A percentile compares a stretch with the other conserved stretches of the same genome.
Conservation (phyloP, 345 rosid species). For the Citrus cavaleriei region DNA sequence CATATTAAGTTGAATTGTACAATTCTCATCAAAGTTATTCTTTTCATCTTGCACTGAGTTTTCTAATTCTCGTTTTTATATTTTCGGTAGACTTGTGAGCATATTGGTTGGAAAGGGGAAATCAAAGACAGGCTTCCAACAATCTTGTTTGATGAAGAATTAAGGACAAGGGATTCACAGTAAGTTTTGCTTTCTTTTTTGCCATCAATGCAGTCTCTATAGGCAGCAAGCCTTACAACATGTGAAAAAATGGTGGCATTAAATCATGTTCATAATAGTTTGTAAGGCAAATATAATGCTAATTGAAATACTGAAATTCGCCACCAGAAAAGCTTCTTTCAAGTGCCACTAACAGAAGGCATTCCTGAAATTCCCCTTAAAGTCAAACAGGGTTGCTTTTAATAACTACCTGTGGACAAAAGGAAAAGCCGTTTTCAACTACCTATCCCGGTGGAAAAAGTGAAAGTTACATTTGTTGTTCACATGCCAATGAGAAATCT, state of each 20-base stretch:
- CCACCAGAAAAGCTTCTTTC: neutral
- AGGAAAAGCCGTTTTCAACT: neutral
- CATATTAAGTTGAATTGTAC: neutral
- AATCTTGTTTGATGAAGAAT: conserved; percentile 73
- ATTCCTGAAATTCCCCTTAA: neutral
- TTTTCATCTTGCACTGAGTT: no score
- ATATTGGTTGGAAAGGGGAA: conserved; percentile 52
- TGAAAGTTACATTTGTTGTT: neutral
- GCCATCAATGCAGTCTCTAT: neutral
- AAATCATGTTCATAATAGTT: neutral
- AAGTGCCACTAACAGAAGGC: neutral
- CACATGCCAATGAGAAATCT: conserved; percentile 14
- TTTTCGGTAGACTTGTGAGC: conserved; percentile 42
- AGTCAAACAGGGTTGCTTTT: neutral
- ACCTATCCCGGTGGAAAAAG: neutral
- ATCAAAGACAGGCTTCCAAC: conserved; percentile 60
- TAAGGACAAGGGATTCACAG: conserved; percentile 70
- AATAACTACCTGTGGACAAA: neutral
- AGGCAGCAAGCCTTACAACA: conserved; percentile 13
- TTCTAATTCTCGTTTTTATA: neutral
- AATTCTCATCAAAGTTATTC: neutral
- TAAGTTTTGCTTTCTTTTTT: conserved; percentile 33
- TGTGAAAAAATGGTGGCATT: neutral
- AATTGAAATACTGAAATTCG: neutral
- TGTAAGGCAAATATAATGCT: neutral